Base-by-base conservation (phyloP, 2,329 filamentous ascomycete genomes). In the Calonectria henricotiae region DNA sequence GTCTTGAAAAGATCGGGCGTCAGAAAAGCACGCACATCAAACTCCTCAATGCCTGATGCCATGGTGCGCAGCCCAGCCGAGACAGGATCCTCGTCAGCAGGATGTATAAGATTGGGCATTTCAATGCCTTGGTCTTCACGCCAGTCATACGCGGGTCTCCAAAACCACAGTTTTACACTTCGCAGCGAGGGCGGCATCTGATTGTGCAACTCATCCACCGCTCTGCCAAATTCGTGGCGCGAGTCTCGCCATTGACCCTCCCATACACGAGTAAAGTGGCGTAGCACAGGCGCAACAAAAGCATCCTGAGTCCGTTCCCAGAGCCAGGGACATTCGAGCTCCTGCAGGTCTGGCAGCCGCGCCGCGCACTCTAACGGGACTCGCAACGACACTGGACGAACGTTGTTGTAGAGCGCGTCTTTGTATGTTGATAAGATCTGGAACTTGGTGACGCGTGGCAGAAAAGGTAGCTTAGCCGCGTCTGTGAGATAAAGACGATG, bases 181-280 rank as follows among this genome's bases (percentile, higher is more conserved):
- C 47, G 46, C 12, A 58, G 20, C 8, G 65, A 58, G 5, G 27
- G 5, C 13, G 47, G 65, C 15, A 68, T 46, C 58, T 68, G 37
- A 15, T 58, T 23, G 15, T n/a, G 39, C 1, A 68, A 11, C 27
- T 68, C 39, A 23, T 68, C 60, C 30, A 68, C 58, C n/a, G 65
- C 58, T 23, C 23, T 23, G 7, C 65, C 47, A 32, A 63, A 68
- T 8, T 27, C 65, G 37, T 67, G 65, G 9, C 65, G 58, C 46
- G 65, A 67, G 55, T 62, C 65, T 44, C 55, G 65, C 65, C 55
- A 67, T n/a, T 20, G 55, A 20, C 65, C 65, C 47, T 67, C 58
- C 65, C 65, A 67, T 8, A 54, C 58, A 46, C 46, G 55, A 17
- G 46, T 46, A 25, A 37, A 67, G 37, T 6, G 30, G 46, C 65